phyloP scores from a whole-genome alignment of 2,329 filamentous ascomycete genomes.

The Chrysoporthe puriensis region DNA sequence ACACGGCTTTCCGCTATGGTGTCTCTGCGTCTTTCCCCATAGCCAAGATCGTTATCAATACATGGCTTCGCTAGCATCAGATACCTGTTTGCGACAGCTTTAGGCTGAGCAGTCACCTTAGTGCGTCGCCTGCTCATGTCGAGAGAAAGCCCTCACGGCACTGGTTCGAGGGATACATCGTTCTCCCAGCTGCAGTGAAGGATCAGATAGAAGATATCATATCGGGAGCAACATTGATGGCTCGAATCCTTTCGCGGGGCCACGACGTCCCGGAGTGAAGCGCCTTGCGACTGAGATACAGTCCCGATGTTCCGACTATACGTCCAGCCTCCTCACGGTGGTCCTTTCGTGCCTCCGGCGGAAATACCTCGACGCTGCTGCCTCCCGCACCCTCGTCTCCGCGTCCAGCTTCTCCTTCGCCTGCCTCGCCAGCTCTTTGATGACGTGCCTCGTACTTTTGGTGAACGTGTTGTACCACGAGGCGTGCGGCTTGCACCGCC shows the following conservation, averaged over 20 bases:
- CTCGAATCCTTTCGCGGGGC: background rate
- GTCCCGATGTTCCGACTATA: background rate
- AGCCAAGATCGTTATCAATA: background rate
- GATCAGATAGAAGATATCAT: background rate
- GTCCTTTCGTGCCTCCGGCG: slow-evolving; percentile 54
- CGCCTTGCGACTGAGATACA: background rate
- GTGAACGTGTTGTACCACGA: slow-evolving; percentile 60
- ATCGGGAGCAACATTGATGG: background rate
- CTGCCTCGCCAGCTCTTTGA: slow-evolving; percentile 58
- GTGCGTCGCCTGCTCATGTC: background rate
- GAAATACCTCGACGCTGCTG: slow-evolving; percentile 54
- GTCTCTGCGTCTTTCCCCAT: no score
- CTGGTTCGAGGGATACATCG: background rate
- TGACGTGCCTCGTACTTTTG: slow-evolving; percentile 54
- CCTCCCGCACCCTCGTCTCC: slow-evolving; percentile 55
- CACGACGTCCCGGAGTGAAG: no score
- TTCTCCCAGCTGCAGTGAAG: background rate
- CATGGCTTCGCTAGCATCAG: background rate
- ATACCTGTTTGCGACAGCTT: background rate
- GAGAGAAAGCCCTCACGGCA: background rate
- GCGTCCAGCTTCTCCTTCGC: slow-evolving; percentile 55
- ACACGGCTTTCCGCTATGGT: no score
- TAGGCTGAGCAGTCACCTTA: background rate
- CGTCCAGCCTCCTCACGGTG: slow-evolving; percentile 19
- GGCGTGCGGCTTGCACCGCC: slow-evolving; percentile 61